phyloP scores from a whole-genome alignment of 2,329 filamentous ascomycete species.

The Triangularia verruculosa region DNA sequence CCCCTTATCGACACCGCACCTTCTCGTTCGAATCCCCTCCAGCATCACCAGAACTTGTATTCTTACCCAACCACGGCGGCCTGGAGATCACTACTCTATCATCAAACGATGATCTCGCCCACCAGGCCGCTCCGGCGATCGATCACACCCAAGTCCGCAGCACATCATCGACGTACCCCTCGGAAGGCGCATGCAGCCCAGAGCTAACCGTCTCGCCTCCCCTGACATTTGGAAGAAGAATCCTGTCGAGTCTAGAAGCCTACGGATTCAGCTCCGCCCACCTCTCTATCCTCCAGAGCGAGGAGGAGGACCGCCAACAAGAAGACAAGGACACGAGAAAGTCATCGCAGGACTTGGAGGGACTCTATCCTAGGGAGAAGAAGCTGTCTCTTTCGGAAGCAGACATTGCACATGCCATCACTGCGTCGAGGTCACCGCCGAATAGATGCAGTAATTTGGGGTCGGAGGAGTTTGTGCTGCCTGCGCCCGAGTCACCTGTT shows the following conservation, averaged over 20 bases:
- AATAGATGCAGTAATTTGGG: neutral
- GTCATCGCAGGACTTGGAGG: neutral
- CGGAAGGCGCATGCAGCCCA: conserved; percentile 20
- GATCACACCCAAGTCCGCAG: conserved; percentile 16
- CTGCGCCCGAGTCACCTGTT: neutral
- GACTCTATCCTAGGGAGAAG: neutral
- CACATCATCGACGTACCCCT: conserved; percentile 26
- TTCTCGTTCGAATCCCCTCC: conserved; percentile 21
- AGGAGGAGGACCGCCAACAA: neutral
- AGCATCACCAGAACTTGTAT: conserved; percentile 6
- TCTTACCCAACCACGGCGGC: conserved; percentile 11
- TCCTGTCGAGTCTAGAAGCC: conserved; percentile 12
- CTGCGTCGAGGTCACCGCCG: neutral
- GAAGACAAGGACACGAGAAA: neutral
- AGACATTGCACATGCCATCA: neutral
- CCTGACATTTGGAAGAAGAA: conserved; percentile 19
- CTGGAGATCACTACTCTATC: neutral
- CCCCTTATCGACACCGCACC: conserved; percentile 5
- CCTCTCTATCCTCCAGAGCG: conserved; percentile 7
- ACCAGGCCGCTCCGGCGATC: neutral
- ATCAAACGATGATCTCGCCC: neutral
- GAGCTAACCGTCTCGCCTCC: conserved; percentile 20
- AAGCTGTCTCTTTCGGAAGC: neutral
- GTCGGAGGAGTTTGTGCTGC: neutral
- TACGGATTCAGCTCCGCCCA: conserved; percentile 10